Conservation (phyloP, 2,329 filamentous ascomycete species). For the Hymenoscyphus fraxineus region DNA sequence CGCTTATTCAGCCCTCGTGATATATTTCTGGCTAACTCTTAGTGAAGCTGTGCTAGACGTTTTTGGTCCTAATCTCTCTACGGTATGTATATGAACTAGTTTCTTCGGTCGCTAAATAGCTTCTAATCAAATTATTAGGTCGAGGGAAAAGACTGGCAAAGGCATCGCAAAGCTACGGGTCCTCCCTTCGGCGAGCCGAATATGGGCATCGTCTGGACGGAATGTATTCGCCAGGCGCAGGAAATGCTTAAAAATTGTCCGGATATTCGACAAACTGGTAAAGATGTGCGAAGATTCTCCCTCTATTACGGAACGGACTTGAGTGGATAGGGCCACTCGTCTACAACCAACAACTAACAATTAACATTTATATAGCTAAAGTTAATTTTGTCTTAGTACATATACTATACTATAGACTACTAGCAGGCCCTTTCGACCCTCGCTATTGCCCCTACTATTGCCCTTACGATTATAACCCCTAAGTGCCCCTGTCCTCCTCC, state of each 20-base stretch:
- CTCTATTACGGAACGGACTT: no score
- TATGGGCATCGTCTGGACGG: background rate
- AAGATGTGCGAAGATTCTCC: conserved; percentile 3
- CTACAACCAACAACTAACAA: no score
- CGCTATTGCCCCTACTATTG: no score
- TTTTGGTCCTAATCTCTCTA: conserved; percentile 2
- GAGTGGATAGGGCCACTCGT: no score
- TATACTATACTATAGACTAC: no score
- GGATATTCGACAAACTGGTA: background rate
- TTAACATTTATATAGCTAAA: no score
- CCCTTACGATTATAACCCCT: no score
- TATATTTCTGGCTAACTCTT: background rate
- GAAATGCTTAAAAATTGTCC: background rate
- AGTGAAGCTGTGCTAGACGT: background rate
- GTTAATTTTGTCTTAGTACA: no score
- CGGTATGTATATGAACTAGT: background rate
- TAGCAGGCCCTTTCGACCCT: no score
- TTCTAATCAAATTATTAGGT: background rate
- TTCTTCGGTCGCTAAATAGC: background rate
- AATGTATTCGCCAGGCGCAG: background rate
- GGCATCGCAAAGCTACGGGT: conserved; percentile 2
- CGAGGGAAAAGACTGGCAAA: conserved; percentile 3
- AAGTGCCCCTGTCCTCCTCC: no score
- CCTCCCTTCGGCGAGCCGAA: background rate
- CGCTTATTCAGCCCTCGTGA: background rate